These are phyloP conservation scores for Hirsutella rhossiliensis DNA, from an alignment of 2,329 filamentous ascomycete genomes.

Conservation along the genomic window DNA sequence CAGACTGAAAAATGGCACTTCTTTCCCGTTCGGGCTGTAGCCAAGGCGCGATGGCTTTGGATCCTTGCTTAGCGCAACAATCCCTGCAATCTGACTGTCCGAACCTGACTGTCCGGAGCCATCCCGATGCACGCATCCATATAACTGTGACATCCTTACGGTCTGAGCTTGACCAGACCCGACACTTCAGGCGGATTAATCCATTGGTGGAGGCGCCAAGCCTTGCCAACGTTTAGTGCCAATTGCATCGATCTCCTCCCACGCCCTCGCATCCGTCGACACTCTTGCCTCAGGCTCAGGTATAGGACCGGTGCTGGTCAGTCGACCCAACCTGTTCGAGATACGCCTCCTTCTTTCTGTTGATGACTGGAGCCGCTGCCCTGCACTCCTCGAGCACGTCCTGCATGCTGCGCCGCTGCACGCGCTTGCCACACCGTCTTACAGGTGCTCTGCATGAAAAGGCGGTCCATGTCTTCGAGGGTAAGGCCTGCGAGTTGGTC, in stretches of 20 bases:
- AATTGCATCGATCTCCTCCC: neutral
- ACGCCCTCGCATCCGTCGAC: neutral
- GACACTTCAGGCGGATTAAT: too few relatives aligned
- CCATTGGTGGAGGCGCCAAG: too few relatives aligned
- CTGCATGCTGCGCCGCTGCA: neutral
- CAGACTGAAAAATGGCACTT: too few relatives aligned
- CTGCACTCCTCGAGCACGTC: neutral
- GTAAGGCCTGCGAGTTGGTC: constrained; percentile 18
- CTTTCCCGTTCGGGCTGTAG: too few relatives aligned
- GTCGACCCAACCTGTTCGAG: neutral
- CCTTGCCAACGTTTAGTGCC: too few relatives aligned
- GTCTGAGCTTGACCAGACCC: too few relatives aligned
- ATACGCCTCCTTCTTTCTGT: neutral
- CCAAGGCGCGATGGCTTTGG: too few relatives aligned
- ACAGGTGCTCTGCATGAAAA: constrained; percentile 17
- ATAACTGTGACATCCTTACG: too few relatives aligned
- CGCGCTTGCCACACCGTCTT: constrained; percentile 16
- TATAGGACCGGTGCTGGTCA: neutral
- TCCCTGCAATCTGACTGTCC: too few relatives aligned
- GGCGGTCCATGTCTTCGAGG: constrained; percentile 33
- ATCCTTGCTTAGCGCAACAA: too few relatives aligned
- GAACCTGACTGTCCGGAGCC: too few relatives aligned
- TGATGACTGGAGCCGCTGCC: neutral
- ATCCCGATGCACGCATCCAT: too few relatives aligned
- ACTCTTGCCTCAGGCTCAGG: neutral